These are phyloP conservation scores for Globisporangium abappressorium DNA, from an alignment of 352 stramenopile species.

Conservation along the genomic window DNA sequence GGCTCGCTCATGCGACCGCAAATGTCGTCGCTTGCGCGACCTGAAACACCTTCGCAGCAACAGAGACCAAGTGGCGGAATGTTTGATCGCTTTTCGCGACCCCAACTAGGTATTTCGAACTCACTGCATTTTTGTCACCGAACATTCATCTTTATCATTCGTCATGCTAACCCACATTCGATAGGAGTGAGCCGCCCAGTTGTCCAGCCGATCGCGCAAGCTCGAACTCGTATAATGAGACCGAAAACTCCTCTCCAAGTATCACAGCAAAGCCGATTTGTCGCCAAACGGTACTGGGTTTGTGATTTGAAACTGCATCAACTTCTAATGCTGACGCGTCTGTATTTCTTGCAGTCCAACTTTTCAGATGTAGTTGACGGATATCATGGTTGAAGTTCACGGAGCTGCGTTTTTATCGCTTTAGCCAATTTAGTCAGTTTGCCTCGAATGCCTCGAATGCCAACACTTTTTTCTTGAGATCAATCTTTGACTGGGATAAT, in stretches of 20 bases:
- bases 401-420: background rate
- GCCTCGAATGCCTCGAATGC: background rate
- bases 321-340: background rate
- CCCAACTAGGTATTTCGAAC: slow-evolving; percentile 41
- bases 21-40: slow-evolving; percentile 22
- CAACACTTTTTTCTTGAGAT: background rate
- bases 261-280: slow-evolving; percentile 54
- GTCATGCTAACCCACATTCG: slow-evolving; percentile 12
- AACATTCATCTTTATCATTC: background rate
- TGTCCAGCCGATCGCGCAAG: slow-evolving; percentile 37
- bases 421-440: background rate
- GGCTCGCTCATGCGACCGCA: slow-evolving; percentile 23
- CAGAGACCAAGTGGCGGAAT: slow-evolving; percentile 48
- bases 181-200: slow-evolving; percentile 25
- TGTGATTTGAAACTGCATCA: background rate
- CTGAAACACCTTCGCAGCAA: slow-evolving; percentile 38
- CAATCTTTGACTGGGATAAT: background rate
- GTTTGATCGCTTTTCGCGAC: slow-evolving; percentile 64
- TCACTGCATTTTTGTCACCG: background rate
- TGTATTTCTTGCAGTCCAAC: slow-evolving; percentile 11
- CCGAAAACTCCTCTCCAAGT: slow-evolving; percentile 72
- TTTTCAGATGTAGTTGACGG: slow-evolving; percentile 16
- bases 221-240: slow-evolving; percentile 53
- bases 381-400: background rate
- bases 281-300: slow-evolving; percentile 49